Base-by-base conservation (phyloP, 257 asterid species). In the Salvia miltiorrhiza region DNA sequence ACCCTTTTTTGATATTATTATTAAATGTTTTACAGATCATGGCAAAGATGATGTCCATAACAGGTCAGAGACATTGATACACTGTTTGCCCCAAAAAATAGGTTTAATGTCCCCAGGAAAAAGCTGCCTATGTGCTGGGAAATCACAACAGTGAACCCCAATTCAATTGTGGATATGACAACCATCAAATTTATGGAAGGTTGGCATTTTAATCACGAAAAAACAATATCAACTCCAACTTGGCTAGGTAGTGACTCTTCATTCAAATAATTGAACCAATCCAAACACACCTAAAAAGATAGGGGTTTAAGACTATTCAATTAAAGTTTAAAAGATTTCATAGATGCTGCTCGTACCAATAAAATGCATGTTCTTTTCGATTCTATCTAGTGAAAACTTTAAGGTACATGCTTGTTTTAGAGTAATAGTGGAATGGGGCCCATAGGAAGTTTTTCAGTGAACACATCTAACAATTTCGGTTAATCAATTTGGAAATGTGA, bases 21-120 rank as follows among this genome's bases (percentile, higher is more conserved):
- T 71, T 57, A 21, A 64, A 67, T 41, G 64, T 53, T 67, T 68
- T 67, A 67, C 76, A 77, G 78, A 67, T 62, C 75, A 77, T 53
- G 11, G 24, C 44, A 41, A 17, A 55, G 35, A 49, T 57, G 33
- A 47, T 70, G 64, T 32, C 33, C 30, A 19, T 48, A 71, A 57
- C 68, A 63, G 69, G 56, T 26, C 32, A 26, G 47, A 44, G 20
- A 41, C 74, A 61, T 50, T 59, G 70, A 65, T 72, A 45, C 20
- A 24, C 55, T 65, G 21, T 45, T 73, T 65, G 59, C 47, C 45
- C 14, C n/a, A 61, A 61, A 37, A 12, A 28, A 19, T n/a, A n/a
- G 12, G 44, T 14, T 49, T 54, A n/a, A 28, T 73, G 69, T 24
- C 28, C 43, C 69, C 32, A 35, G 6, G 11, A 12, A 66, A n/a